These are phyloP conservation scores for Kwoniella botswanensis DNA, from an alignment of 768 basidiomycete genomes.

Conservation along the genomic window DNA sequence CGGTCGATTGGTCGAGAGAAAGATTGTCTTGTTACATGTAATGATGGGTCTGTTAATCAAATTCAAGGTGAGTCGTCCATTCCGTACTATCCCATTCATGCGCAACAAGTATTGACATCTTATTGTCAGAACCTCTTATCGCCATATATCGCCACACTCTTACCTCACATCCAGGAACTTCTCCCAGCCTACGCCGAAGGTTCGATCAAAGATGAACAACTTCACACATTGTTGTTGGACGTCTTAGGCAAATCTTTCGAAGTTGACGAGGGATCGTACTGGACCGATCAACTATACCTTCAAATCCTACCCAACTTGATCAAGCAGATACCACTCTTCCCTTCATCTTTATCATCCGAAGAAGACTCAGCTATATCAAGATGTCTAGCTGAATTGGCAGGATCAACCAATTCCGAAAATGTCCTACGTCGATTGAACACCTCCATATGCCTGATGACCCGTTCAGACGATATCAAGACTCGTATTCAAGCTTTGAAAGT, in stretches of 20 bases:
- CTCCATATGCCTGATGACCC: conserved; percentile 82
- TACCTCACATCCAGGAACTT: conserved; percentile 70
- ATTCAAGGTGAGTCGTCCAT: conserved; percentile 71
- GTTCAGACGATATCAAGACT: conserved; percentile 75
- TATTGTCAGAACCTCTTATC: conserved; percentile 77
- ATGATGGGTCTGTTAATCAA: conserved; percentile 77
- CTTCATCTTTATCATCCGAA: conserved; percentile 33
- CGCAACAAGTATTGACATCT: conserved; percentile 1
- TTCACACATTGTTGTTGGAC: conserved; percentile 71
- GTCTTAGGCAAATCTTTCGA: conserved; percentile 72
- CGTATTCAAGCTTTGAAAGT: conserved; percentile 74
- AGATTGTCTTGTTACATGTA: conserved; percentile 74
- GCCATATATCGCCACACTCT: conserved; percentile 81
- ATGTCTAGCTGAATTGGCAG: conserved; percentile 62
- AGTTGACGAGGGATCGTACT: conserved; percentile 85
- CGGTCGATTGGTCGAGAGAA: conserved; percentile 61
- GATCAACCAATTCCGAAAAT: conserved; percentile 66
- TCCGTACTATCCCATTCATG: not conserved
- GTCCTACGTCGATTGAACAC: conserved; percentile 82
- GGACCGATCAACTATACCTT: conserved; percentile 80
- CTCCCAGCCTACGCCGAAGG: conserved; percentile 64
- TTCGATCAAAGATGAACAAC: conserved; percentile 57
- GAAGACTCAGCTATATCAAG: conserved; percentile 56
- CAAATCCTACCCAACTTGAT: conserved; percentile 65
- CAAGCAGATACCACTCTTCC: conserved; percentile 68